These are phyloP conservation scores for Lactarius sanguifluus DNA, from an alignment of 768 basidiomycete genomes.

Conservation along the genomic window DNA sequence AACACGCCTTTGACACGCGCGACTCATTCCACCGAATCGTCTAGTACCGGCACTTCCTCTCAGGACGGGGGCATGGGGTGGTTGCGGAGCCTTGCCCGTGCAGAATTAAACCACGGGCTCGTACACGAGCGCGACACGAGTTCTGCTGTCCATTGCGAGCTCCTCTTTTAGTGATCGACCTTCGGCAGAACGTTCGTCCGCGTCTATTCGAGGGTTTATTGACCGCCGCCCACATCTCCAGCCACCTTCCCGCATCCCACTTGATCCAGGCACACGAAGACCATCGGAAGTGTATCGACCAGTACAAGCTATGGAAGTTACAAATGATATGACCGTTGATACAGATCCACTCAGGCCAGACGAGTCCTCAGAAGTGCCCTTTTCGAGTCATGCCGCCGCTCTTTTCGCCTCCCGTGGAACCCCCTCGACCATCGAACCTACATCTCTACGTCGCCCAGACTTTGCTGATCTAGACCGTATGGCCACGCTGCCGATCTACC, in stretches of 20 bases:
- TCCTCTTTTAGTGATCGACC: constrained; percentile 10
- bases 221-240: constrained; percentile 17
- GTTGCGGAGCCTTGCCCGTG: constrained; percentile 21
- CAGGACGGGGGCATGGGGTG: constrained; percentile 16
- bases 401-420: constrained; percentile 26
- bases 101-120: constrained; percentile 18
- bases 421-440: constrained; percentile 12
- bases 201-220: constrained; percentile 19
- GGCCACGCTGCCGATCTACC: neutral
- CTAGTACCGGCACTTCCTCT: neutral
- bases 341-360: constrained; percentile 11
- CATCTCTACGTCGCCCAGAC: constrained; percentile 17
- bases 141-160: neutral
- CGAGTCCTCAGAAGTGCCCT: constrained; percentile 26
- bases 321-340: constrained; percentile 3
- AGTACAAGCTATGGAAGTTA: constrained; percentile 9
- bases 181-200: constrained; percentile 9
- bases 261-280: constrained; percentile 12
- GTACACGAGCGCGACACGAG: constrained; percentile 17
- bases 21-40: constrained; percentile 12
- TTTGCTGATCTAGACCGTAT: constrained; percentile 6
- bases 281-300: constrained; percentile 18
- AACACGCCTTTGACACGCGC: constrained; percentile 11
- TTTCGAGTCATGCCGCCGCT: constrained; percentile 28
- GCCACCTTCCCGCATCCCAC: constrained; percentile 13